Conservation (phyloP, 2,329 filamentous ascomycete species). For the Calonectria pseudoturangicola region DNA sequence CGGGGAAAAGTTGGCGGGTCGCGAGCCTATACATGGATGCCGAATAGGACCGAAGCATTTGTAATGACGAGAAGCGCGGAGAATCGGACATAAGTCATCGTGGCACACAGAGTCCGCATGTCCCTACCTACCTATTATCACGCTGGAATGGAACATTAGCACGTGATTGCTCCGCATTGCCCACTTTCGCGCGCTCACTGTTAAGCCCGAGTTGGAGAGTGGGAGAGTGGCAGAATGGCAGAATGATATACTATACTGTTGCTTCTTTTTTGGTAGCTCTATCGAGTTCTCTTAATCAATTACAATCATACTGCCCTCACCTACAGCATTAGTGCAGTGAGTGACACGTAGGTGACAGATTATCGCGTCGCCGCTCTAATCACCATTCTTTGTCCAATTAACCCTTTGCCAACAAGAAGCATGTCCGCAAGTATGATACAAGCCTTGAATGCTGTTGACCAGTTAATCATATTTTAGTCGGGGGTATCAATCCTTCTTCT, state of each 20-base stretch:
- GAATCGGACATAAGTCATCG: constrained; percentile 39
- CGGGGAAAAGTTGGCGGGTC: constrained; percentile 59
- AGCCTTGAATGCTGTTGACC: not conserved
- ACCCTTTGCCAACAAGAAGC: too few relatives aligned
- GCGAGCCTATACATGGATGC: constrained; percentile 65
- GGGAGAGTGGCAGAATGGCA: not conserved
- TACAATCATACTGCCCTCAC: not conserved
- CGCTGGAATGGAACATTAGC: constrained; percentile 45
- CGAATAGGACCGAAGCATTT: constrained; percentile 52
- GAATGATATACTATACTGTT: too few relatives aligned
- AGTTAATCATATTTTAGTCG: not conserved
- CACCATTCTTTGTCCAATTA: too few relatives aligned
- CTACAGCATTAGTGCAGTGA: not conserved
- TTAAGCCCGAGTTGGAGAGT: not conserved
- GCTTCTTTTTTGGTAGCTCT: not conserved
- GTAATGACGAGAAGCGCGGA: constrained; percentile 47
- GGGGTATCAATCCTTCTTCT: constrained; percentile 39
- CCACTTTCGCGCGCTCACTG: not conserved
- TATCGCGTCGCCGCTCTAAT: too few relatives aligned
- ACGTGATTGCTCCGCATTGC: constrained; percentile 48
- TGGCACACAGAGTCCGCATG: constrained; percentile 33
- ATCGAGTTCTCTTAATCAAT: not conserved
- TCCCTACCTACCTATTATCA: constrained; percentile 45
- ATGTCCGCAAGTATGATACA: not conserved
- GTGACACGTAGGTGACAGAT: not conserved